Conservation (phyloP, 1,284 basidiomycete species). For the Anthracocystis panici-leucophaei region DNA sequence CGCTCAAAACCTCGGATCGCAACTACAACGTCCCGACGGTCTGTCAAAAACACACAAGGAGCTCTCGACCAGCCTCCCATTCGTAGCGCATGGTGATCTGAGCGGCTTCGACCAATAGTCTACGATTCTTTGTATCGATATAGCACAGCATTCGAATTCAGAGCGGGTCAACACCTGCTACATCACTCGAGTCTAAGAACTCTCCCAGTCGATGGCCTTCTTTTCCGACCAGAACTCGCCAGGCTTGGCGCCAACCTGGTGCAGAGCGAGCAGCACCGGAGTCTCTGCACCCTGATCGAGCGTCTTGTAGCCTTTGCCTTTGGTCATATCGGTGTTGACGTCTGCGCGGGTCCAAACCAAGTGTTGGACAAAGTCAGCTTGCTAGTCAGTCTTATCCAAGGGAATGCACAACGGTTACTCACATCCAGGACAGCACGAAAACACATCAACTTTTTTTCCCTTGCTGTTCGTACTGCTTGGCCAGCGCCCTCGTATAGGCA, state of each 20-base stretch:
- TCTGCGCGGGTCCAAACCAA: constrained; percentile 10
- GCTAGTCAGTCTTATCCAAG: not conserved
- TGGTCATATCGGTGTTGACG: constrained; percentile 65
- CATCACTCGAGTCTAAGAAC: not conserved
- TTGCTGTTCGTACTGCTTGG: constrained; percentile 45
- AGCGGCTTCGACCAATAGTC: constrained; percentile 39
- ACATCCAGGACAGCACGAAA: constrained; percentile 66
- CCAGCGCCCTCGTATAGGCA: constrained; percentile 54
- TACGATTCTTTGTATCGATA: not conserved
- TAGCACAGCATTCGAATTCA: not conserved
- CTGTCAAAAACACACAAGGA: constrained; percentile 11
- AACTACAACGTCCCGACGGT: constrained; percentile 18
- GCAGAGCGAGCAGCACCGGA: constrained; percentile 63
- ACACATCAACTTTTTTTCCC: constrained; percentile 47
- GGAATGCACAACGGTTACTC: constrained; percentile 8
- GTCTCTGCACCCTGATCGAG: constrained; percentile 65
- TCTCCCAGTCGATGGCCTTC: constrained; percentile 33
- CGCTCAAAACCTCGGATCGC: constrained; percentile 31
- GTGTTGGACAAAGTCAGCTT: not conserved
- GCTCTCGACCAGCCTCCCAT: constrained; percentile 34
- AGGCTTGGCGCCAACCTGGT: constrained; percentile 41
- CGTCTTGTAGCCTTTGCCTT: constrained; percentile 58
- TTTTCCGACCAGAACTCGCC: constrained; percentile 52
- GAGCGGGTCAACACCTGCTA: not conserved
- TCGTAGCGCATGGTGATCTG: constrained; percentile 45